These are phyloP conservation scores for Colletotrichum graminicola DNA, from an alignment of 2,329 filamentous ascomycete genomes.

Conservation along the genomic window DNA sequence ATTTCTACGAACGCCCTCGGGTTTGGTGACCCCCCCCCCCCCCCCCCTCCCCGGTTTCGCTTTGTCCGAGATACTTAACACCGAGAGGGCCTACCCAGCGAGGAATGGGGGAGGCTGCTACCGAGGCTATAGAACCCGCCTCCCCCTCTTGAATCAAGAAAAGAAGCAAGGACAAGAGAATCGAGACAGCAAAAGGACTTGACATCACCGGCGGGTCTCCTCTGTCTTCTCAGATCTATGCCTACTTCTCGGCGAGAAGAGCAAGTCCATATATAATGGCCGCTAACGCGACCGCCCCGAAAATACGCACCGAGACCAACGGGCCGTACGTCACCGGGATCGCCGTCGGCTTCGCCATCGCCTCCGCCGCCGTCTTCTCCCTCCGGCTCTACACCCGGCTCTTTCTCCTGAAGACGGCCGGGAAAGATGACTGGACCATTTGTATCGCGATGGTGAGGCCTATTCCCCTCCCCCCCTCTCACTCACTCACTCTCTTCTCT, in stretches of 20 bases:
- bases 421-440: slow-evolving; percentile 49
- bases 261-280: neutral
- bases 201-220: neutral
- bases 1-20: neutral
- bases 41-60: neutral
- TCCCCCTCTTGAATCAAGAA: neutral
- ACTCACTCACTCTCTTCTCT: too few species aligned
- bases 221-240: neutral
- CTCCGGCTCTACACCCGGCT: slow-evolving; percentile 46
- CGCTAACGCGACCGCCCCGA: neutral
- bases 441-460: slow-evolving; percentile 43
- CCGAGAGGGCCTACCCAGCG: neutral
- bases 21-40: too few species aligned
- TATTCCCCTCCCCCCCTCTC: too few species aligned
- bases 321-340: slow-evolving; percentile 44
- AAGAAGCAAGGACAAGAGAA: neutral
- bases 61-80: neutral
- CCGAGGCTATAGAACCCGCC: too few species aligned
- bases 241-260: neutral
- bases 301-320: slow-evolving; percentile 43
- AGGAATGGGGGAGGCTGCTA: neutral
- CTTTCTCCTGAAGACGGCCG: slow-evolving; percentile 44
- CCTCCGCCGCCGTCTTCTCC: slow-evolving; percentile 36
- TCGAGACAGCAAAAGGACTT: neutral
- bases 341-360: slow-evolving; percentile 43